Base-by-base conservation (phyloP, 2,329 filamentous ascomycete species). In the Bipolaris bicolor region DNA sequence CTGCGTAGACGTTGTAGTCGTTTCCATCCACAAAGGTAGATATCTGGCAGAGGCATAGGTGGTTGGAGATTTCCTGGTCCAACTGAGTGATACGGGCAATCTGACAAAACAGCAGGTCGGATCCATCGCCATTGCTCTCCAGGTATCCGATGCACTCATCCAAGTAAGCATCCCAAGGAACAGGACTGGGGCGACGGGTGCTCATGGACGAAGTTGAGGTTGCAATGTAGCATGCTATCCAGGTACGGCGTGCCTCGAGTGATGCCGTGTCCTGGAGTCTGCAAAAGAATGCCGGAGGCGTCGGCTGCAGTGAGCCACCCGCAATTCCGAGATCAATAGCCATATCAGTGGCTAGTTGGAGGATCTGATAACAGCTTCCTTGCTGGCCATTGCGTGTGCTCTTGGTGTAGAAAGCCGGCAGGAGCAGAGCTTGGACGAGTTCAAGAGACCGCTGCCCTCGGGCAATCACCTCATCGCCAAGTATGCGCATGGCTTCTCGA, bases 291-390 rank as follows among this genome's bases (percentile, higher is more conserved):
- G 68, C 62, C 26, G 49, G 58, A 1, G 68, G 66, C 41, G 68
- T 64, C 5, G 68, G 67, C 51, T 65, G 64, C 41, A 68, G 52
- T 22, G 62, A 62, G 26, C 53, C 49, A 13, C 69, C 69, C 7
- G 64, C 69, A 9, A 71, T 69, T 3, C 65, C 68, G 15, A 71
- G 48, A n/a, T 71, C 69, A 10, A 70, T 66, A 9, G 69, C 66
- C 67, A 71, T 70, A 16, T 71, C 69, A 9, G 61, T 56, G 49
- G 69, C 69, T n/a, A 70, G 52, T 49, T 69, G 68, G 9, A 69
- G 40, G 37, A 70, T 55, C 33, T 70, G 69, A 33, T 66, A 70
- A 44, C 66, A 67, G 50, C 67, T 69, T 15, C 56, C 63, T 37
- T 68, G 65, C 20, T 45, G 48, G 5, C 64, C 64, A 33, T 45